Conservation (phyloP, 1,139 yeast species). For the Nadsonia starkeyi-henricii region DNA sequence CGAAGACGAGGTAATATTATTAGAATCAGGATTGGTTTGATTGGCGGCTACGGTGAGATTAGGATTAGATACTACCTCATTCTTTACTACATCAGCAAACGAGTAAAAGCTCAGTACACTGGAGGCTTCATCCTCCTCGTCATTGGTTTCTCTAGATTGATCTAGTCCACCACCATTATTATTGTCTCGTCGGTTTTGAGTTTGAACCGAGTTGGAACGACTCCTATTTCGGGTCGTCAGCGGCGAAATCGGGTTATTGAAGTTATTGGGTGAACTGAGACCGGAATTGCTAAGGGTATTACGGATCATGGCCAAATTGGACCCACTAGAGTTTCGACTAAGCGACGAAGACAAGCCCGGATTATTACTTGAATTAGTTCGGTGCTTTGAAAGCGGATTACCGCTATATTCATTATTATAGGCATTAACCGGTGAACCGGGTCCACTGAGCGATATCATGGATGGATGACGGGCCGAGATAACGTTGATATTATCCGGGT, state of each 20-base stretch:
- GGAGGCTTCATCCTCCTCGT: not conserved
- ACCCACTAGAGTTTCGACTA: not conserved
- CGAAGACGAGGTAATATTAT: not conserved
- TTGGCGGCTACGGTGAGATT: not conserved
- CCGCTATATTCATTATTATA: slow-evolving; percentile 33
- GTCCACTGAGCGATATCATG: not conserved
- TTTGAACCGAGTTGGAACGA: not conserved
- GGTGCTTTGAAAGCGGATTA: slow-evolving; percentile 45
- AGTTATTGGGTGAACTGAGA: not conserved
- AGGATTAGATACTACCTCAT: not conserved
- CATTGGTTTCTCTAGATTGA: not conserved
- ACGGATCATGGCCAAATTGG: not conserved
- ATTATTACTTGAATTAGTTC: slow-evolving; percentile 19
- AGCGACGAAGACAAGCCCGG: not conserved
- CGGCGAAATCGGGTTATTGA: too few relatives aligned
- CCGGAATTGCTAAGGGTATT: not conserved
- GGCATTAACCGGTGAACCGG: not conserved
- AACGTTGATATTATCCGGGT: slow-evolving; percentile 57
- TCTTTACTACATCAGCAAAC: slow-evolving; percentile 56
- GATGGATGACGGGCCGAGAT: slow-evolving; percentile 42
- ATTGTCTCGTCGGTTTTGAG: not conserved
- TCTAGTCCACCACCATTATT: not conserved
- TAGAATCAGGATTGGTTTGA: not conserved
- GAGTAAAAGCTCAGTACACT: slow-evolving; percentile 50
- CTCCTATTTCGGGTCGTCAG: too few relatives aligned